phyloP scores from a whole-genome alignment of 345 rosid species.

The Trapa bicornis region DNA sequence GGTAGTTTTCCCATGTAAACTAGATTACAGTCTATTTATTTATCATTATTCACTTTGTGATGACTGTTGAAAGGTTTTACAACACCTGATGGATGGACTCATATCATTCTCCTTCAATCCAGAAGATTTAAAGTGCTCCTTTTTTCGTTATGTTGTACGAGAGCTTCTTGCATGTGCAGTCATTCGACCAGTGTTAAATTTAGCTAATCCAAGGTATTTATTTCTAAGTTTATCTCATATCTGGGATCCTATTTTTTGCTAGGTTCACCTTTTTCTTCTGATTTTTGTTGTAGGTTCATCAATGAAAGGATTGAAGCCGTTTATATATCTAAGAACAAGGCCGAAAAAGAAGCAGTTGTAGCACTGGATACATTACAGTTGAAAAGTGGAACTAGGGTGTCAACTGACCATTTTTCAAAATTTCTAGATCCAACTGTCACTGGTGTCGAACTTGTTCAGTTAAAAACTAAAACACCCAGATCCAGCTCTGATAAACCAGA shows the following conservation, averaged over 20 bases:
- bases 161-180: constrained; percentile 97
- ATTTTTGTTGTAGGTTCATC: constrained; percentile 50
- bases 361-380: constrained; percentile 43
- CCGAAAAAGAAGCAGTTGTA: constrained; percentile 29
- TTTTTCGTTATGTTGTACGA: constrained; percentile 63
- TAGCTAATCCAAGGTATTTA: constrained; percentile 75
- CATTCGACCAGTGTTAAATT: constrained; percentile 77
- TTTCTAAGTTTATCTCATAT: constrained; percentile 8
- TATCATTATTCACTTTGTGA: constrained; percentile 8
- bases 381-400: constrained; percentile 42
- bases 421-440: constrained; percentile 67
- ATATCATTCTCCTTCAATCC: constrained; percentile 66
- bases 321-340: constrained; percentile 46
- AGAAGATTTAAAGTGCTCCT: constrained; percentile 77
- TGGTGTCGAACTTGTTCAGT: constrained; percentile 88
- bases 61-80: constrained; percentile 55
- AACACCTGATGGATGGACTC: constrained; percentile 78
- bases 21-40: background rate
- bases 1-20: background rate
- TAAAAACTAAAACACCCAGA: constrained; percentile 46
- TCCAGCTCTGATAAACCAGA: constrained; percentile 20
- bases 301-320: constrained; percentile 82
- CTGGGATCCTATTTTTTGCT: background rate
- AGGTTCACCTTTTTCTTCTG: background rate
- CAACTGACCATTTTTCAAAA: constrained; percentile 61